phyloP scores from a whole-genome alignment of 2,329 filamentous ascomycete genomes.

The Graphilbum ipis-grandicollis region DNA sequence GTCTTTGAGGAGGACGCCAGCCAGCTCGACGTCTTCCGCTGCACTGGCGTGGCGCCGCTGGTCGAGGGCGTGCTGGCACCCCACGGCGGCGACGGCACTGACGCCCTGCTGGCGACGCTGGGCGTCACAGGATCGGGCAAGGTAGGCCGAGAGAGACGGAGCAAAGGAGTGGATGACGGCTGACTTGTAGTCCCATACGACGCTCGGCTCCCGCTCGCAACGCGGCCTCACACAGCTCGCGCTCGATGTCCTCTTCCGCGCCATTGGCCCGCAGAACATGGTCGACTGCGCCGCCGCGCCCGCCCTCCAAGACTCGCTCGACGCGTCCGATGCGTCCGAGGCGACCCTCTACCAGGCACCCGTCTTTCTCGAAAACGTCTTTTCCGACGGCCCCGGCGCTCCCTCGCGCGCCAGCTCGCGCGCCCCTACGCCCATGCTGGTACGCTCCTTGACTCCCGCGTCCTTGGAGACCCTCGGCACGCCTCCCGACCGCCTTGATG shows the following conservation, averaged over 20 bases:
- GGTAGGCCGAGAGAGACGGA: conserved; percentile 29
- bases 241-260: conserved; percentile 77
- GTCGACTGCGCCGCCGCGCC: conserved; percentile 42
- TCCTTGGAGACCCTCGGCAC: too few species aligned
- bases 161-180: neutral
- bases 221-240: conserved; percentile 83
- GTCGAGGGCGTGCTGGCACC: conserved; percentile 67
- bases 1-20: conserved; percentile 78
- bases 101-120: conserved; percentile 78
- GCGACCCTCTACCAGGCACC: conserved; percentile 57
- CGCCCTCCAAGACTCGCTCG: conserved; percentile 54
- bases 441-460: conserved; percentile 22
- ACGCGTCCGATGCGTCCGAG: conserved; percentile 64
- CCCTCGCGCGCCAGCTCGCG: conserved; percentile 44
- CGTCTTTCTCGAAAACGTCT: conserved; percentile 63
- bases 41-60: conserved; percentile 55
- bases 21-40: conserved; percentile 76
- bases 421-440: conserved; percentile 52
- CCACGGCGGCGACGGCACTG: conserved; percentile 59
- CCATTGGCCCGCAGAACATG: conserved; percentile 55
- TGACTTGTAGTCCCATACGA: conserved; percentile 68
- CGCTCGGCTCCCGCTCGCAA: conserved; percentile 72
- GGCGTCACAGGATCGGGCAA: conserved; percentile 95
- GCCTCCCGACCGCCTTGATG: too few species aligned
- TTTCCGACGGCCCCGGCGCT: conserved; percentile 43